These are phyloP conservation scores for Plasmodium gallinaceum DNA, from an alignment of 169 alveolate genomes.

Conservation along the genomic window DNA sequence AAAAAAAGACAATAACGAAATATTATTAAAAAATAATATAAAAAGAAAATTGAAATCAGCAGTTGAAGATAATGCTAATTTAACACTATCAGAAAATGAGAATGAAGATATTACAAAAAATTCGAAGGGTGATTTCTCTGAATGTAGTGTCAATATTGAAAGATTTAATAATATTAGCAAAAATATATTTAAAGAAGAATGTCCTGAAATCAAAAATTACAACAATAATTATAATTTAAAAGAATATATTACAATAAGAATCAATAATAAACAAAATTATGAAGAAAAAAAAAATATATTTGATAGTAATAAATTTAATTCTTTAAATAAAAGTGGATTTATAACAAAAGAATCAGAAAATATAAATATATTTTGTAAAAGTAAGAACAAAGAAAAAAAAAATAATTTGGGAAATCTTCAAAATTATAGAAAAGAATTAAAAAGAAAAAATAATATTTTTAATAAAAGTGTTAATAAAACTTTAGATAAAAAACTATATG, in stretches of 20 bases:
- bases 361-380: neutral
- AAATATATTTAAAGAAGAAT: neutral
- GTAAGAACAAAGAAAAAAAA: neutral
- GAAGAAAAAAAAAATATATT: slow-evolving; percentile 1
- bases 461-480: neutral
- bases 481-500: too few species aligned
- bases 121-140: neutral
- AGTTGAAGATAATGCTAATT: neutral
- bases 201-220: slow-evolving; percentile 14
- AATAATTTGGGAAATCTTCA: neutral
- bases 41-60: neutral
- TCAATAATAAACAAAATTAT: slow-evolving; percentile 4
- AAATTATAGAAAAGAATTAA: neutral
- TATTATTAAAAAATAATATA: neutral
- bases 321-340: neutral
- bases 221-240: slow-evolving; percentile 12
- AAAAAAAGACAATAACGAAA: neutral
- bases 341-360: slow-evolving; percentile 1
- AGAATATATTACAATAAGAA: slow-evolving; percentile 35
- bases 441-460: neutral
- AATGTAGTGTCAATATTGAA: neutral
- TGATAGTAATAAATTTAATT: neutral
- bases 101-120: neutral
- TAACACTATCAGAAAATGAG: neutral
- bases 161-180: neutral